Evolutionary conservation across 192 early-diverging fungal genomes (phyloP).

Genomic region (Umbelopsis sp.): DNA sequence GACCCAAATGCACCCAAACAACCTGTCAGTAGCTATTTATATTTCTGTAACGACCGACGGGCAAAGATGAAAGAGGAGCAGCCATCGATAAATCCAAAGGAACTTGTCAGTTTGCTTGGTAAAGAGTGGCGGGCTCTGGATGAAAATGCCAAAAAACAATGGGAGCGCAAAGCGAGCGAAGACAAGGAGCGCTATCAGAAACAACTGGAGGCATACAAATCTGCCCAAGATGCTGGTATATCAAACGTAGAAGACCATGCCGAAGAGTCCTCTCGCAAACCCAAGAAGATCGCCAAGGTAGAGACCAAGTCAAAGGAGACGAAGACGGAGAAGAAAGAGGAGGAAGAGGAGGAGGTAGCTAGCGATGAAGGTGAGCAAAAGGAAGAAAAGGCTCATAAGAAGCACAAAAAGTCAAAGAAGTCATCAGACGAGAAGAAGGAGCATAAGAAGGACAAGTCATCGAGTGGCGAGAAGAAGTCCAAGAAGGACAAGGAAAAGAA

Average conservation of each 20-base stretch:
- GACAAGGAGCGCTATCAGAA: conserved; percentile 14
- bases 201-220: neutral
- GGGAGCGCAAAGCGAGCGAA: conserved; percentile 3
- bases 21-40: conserved; percentile 82
- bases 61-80: conserved; percentile 73
- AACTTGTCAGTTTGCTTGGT: conserved; percentile 13
- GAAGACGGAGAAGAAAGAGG: conserved; percentile 10
- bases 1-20: conserved; percentile 88
- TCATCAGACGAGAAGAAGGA: conserved; percentile 33
- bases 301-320: neutral
- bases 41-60: conserved; percentile 81
- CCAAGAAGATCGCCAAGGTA: conserved; percentile 9
- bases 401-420: conserved; percentile 39
- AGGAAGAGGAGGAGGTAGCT: neutral
- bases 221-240: neutral
- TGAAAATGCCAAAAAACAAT: neutral
- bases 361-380: conserved; percentile 4
- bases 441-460: conserved; percentile 34
- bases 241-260: neutral
- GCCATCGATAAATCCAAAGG: conserved; percentile 52
- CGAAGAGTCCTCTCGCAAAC: neutral
- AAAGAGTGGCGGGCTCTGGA: conserved; percentile 6
- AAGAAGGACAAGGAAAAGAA: conserved; percentile 42
- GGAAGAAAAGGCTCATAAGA: neutral
- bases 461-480: conserved; percentile 31